These are phyloP conservation scores for Quercus parvula DNA, from an alignment of 306 rosid species.

Conservation along the genomic window DNA sequence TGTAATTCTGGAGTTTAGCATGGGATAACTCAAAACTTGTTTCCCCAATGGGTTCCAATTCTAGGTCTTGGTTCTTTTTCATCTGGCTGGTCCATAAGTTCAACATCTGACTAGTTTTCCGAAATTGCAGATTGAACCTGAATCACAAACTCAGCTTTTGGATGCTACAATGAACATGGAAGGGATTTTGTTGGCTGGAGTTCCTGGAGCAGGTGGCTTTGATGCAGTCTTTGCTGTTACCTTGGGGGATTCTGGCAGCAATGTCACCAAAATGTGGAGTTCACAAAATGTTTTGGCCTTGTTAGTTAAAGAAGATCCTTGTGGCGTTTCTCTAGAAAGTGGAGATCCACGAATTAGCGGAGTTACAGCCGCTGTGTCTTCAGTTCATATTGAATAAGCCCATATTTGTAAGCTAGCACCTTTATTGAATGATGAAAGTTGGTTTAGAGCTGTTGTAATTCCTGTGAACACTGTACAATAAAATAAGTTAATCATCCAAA, in stretches of 20 bases:
- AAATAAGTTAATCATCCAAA: background rate
- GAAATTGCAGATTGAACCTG: slow-evolving; percentile 80
- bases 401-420: background rate
- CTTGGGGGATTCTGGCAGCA: slow-evolving; percentile 61
- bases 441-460: background rate
- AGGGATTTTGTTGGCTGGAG: slow-evolving; percentile 94
- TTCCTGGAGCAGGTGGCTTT: slow-evolving; percentile 99
- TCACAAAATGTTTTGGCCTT: slow-evolving; percentile 65
- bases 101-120: slow-evolving; percentile 11
- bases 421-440: background rate
- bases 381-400: slow-evolving; percentile 50
- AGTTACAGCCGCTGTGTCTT: slow-evolving; percentile 74
- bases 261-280: slow-evolving; percentile 59
- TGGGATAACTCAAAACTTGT: slow-evolving; percentile 2
- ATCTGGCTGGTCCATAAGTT: background rate
- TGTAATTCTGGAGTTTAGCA: background rate
- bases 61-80: background rate
- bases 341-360: slow-evolving; percentile 71
- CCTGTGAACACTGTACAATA: slow-evolving; percentile 2
- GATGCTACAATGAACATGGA: slow-evolving; percentile 85
- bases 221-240: slow-evolving; percentile 91
- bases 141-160: slow-evolving; percentile 80
- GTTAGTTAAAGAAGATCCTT: slow-evolving; percentile 94
- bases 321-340: slow-evolving; percentile 73
- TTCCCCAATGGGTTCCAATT: slow-evolving; percentile 3